Evolutionary conservation across 768 basidiomycete species (phyloP), one percentile per base, ranked within the genome.

Genomic region (Termitomyces sp.): DNA sequence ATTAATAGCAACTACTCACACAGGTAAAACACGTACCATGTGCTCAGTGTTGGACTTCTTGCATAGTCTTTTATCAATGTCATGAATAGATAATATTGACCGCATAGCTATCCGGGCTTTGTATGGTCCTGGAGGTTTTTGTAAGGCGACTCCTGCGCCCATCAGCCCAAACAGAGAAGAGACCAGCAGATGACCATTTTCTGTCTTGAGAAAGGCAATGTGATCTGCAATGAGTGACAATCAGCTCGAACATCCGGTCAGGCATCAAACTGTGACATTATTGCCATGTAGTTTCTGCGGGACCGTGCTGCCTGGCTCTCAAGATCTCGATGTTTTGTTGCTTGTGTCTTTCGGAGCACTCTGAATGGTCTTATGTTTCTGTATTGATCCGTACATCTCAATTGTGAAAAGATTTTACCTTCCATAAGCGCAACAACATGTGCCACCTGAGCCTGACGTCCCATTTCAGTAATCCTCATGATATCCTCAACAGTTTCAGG

Each of bases 341-440:
- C 55, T 53, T 51, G 46, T 56, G 55, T 20, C 20, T 42, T 46
- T 41, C 44, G 18, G 53, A 55, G n/a, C 49, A 58, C 39, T 55
- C 60, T 61, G 49, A 49, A 41, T 42, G 47, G 22, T 39, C 14
- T 43, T 18, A 39, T 57, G 46, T 18, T 24, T 46, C 49, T 42
- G 46, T 16, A 41, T 53, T 57, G 59, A 52, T 53, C 43, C 50
- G 34, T 8, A 43, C 24, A 26, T 20, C 37, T 37, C 43, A 41
- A 47, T 20, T 52, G 5, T 32, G 44, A 20, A 36, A 29, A 22
- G 6, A 18, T 55, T 51, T 32, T 42, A 63, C 64, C 60, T 59
- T 63, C 54, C 46, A 57, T 18, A n/a, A 56, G 26, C 26, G 52
- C 49, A 58, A 47, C 26, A 34, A 61, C 8, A 36, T 59, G 61